phyloP scores from a whole-genome alignment of 306 rosid species.

The peach (Prunus persica) region DNA sequence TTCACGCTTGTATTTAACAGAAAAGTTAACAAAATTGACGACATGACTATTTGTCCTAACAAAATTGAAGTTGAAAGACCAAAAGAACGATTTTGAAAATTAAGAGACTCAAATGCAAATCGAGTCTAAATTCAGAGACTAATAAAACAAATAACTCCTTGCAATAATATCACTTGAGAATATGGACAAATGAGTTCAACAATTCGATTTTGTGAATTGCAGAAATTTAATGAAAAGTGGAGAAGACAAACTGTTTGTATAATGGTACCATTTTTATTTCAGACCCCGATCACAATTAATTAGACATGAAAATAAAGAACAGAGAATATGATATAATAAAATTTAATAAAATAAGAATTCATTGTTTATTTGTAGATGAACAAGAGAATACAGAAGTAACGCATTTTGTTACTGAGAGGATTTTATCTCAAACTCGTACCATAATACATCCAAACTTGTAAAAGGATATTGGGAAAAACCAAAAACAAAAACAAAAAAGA shows the following conservation, averaged over 20 bases:
- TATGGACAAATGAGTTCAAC: too few relatives aligned
- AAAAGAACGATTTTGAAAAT: too few relatives aligned
- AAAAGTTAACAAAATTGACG: too few relatives aligned
- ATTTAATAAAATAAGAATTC: background rate
- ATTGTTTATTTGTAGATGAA: conserved; percentile 7
- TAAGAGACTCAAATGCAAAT: too few relatives aligned
- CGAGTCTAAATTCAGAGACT: too few relatives aligned
- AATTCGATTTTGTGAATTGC: too few relatives aligned
- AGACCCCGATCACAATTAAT: background rate
- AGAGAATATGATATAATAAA: background rate
- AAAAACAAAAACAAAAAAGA: too few relatives aligned
- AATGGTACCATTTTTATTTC: background rate
- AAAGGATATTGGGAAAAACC: background rate
- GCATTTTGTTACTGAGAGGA: conserved; percentile 3
- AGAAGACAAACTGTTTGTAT: background rate
- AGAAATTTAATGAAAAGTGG: background rate
- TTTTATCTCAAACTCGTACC: conserved; percentile 14
- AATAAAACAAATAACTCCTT: too few relatives aligned
- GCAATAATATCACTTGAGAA: background rate
- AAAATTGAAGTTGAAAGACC: too few relatives aligned
- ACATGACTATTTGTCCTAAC: too few relatives aligned
- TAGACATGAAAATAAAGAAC: background rate
- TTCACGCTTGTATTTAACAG: too few relatives aligned
- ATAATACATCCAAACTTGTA: background rate
- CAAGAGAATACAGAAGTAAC: background rate